A percentile compares a stretch with the other conserved stretches of the same genome.
Evolutionary conservation across 1,139 yeast species (phyloP).

Genomic region (Geotrichum histeridarum): DNA sequence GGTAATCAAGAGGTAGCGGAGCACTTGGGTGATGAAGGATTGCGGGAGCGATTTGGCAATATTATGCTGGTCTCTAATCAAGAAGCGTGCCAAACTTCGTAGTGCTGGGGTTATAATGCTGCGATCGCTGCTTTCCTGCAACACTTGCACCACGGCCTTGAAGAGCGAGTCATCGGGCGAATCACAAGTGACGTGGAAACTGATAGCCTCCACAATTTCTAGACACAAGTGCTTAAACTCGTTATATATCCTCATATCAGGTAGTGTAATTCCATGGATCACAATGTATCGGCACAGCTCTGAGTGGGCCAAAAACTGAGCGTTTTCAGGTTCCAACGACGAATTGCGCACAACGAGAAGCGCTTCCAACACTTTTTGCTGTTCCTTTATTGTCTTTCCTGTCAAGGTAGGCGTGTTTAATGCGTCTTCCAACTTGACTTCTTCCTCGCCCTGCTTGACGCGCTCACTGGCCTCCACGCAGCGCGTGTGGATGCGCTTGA

Average conservation of each 20-base stretch:
- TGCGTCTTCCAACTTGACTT: slow-evolving; percentile 19
- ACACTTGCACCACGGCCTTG: slow-evolving; percentile 23
- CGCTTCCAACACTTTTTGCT: slow-evolving; percentile 54
- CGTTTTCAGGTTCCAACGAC: slow-evolving; percentile 79
- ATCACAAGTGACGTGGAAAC: slow-evolving; percentile 76
- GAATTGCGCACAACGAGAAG: slow-evolving; percentile 71
- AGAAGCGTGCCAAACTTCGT: slow-evolving; percentile 39
- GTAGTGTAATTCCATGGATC: slow-evolving; percentile 45
- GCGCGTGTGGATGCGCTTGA: slow-evolving; percentile 1
- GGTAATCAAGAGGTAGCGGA: slow-evolving; percentile 44
- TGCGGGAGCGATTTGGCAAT: slow-evolving; percentile 37
- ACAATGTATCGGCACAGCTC: slow-evolving; percentile 37
- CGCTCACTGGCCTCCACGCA: slow-evolving; percentile 32
- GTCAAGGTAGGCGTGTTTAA: slow-evolving; percentile 22
- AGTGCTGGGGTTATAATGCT: slow-evolving; percentile 39
- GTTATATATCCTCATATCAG: slow-evolving; percentile 38
- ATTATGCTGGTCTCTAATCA: slow-evolving; percentile 39
- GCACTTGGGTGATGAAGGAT: slow-evolving; percentile 35
- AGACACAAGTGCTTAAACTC: slow-evolving; percentile 68
- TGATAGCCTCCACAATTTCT: slow-evolving; percentile 79
- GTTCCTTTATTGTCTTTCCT: slow-evolving; percentile 30
- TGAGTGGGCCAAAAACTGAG: slow-evolving; percentile 66
- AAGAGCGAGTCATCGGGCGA: slow-evolving; percentile 45
- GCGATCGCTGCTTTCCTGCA: slow-evolving; percentile 34
- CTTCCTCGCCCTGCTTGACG: background rate